Evolutionary conservation across 176 grass and related monocot species (phyloP).

Genomic region (Cenchrus purpureus): DNA sequence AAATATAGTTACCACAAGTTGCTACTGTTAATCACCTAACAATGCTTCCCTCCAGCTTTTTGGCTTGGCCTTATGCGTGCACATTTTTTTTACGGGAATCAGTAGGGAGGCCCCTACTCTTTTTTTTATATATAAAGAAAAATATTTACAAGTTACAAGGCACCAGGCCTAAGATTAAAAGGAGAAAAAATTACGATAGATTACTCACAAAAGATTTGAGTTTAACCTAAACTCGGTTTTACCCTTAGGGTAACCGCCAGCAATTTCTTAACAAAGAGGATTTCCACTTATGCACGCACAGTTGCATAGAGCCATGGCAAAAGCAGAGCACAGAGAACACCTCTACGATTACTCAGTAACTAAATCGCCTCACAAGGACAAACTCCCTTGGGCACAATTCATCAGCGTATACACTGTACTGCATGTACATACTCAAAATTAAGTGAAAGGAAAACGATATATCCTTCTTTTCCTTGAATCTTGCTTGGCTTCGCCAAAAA

Average conservation of each 20-base stretch:
- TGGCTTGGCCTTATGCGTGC: not conserved
- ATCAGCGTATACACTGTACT: conserved; percentile 31
- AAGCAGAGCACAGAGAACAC: not conserved
- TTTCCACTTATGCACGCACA: not conserved
- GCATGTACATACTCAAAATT: conserved; percentile 44
- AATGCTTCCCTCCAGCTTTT: not conserved
- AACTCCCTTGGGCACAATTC: conserved; percentile 42
- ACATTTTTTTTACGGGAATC: too few species aligned
- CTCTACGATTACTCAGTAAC: not conserved
- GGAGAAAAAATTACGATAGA: too few species aligned
- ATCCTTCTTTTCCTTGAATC: conserved; percentile 23
- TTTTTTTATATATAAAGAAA: too few species aligned
- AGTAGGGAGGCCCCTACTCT: too few species aligned
- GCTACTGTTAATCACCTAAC: conserved; percentile 19
- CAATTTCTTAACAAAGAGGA: too few species aligned
- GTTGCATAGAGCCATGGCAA: not conserved
- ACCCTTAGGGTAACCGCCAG: too few species aligned
- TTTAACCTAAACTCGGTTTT: too few species aligned
- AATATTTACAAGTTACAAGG: too few species aligned
- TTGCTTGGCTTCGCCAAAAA: conserved; percentile 5
- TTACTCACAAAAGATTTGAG: too few species aligned
- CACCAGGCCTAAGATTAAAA: too few species aligned
- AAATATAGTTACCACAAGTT: not conserved
- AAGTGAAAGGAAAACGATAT: not conserved
- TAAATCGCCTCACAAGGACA: conserved; percentile 49